A percentile compares a stretch with the other conserved stretches of the same genome.
Conservation (phyloP, 495 filamentous ascomycete species). For the Penicillium tannophilum region DNA sequence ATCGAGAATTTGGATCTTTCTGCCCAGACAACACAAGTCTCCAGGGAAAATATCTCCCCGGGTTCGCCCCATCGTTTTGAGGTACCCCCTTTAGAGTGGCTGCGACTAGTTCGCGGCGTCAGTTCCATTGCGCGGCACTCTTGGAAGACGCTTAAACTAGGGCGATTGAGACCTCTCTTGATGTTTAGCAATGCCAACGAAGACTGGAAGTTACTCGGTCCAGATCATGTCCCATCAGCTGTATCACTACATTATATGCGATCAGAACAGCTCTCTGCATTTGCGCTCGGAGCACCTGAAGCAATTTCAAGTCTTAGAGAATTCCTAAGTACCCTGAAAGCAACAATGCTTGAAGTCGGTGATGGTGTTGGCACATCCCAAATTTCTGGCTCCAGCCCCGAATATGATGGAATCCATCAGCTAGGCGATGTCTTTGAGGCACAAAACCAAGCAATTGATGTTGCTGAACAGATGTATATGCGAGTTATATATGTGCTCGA, state of each 20-base stretch:
- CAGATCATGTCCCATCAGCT: neutral
- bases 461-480: conserved; percentile 37
- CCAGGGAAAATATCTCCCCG: neutral
- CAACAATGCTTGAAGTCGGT: neutral
- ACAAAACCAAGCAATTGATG: conserved; percentile 19
- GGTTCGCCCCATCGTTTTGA: neutral
- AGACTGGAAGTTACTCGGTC: conserved; percentile 22
- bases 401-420: neutral
- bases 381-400: neutral
- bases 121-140: conserved; percentile 18
- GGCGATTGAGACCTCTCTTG: conserved; percentile 23
- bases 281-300: conserved; percentile 15
- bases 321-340: conserved; percentile 1
- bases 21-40: neutral
- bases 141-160: conserved; percentile 23
- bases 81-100: conserved; percentile 25
- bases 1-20: conserved; percentile 14
- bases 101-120: conserved; percentile 27
- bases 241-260: neutral
- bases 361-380: neutral
- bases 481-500: conserved; percentile 28
- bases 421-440: neutral
- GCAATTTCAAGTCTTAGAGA: conserved; percentile 13
- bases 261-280: conserved; percentile 11
- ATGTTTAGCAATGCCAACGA: conserved; percentile 23